These are phyloP conservation scores for Nannochloris sp. DNA, from an alignment of 139 green algal genomes.

Conservation along the genomic window DNA sequence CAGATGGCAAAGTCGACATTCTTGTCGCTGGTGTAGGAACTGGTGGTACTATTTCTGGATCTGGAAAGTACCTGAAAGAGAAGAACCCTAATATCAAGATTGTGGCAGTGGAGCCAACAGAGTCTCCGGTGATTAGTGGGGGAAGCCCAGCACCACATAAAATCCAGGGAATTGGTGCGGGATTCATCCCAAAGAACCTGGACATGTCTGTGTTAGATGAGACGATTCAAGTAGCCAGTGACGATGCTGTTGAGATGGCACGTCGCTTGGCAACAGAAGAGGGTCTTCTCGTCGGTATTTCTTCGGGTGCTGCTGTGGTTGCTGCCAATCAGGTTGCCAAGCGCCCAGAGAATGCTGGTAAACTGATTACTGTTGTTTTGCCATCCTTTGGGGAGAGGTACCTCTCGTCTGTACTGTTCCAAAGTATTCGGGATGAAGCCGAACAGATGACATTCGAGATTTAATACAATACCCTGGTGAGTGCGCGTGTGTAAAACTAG, in stretches of 20 bases:
- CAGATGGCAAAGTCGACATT: slow-evolving; percentile 64
- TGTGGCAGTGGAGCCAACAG: slow-evolving; percentile 65
- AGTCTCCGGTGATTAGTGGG: slow-evolving; percentile 53
- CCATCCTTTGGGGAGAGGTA: slow-evolving; percentile 87
- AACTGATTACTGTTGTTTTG: slow-evolving; percentile 76
- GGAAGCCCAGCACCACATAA: slow-evolving; percentile 83
- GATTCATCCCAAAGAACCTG: slow-evolving; percentile 89
- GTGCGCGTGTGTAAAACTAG: background rate
- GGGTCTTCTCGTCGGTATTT: slow-evolving; percentile 67
- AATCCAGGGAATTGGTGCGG: slow-evolving; percentile 94
- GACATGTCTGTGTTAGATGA: slow-evolving; percentile 76
- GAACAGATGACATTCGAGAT: slow-evolving; percentile 72
- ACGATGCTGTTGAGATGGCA: slow-evolving; percentile 84
- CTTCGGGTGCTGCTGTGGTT: slow-evolving; percentile 43
- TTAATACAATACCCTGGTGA: background rate
- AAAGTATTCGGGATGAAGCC: slow-evolving; percentile 66
- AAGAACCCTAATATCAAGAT: slow-evolving; percentile 59
- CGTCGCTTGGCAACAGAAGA: slow-evolving; percentile 75
- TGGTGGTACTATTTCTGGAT: slow-evolving; percentile 84
- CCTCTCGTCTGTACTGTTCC: slow-evolving; percentile 82
- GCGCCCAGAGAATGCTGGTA: slow-evolving; percentile 74
- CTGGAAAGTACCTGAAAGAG: slow-evolving; percentile 64
- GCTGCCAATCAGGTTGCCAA: slow-evolving; percentile 63
- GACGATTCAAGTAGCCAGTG: slow-evolving; percentile 65
- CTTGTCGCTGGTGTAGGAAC: slow-evolving; percentile 71